These are phyloP conservation scores for Calamus simplicifolius DNA, from an alignment of 176 grass and related monocot genomes.

Conservation along the genomic window DNA sequence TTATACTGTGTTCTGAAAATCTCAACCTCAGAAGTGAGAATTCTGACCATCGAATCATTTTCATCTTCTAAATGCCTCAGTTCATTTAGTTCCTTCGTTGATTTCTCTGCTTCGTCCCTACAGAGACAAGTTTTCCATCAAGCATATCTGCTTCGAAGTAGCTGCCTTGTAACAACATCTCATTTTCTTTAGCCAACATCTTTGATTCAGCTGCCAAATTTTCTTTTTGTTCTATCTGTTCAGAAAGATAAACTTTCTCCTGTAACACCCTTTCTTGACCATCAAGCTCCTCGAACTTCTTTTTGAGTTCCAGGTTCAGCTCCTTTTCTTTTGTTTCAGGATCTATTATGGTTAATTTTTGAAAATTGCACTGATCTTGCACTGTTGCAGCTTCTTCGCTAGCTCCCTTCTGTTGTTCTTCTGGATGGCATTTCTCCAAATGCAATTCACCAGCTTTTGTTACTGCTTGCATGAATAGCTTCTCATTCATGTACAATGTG, in stretches of 20 bases:
- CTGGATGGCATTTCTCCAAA: slow-evolving; percentile 52
- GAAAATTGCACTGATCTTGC: slow-evolving; percentile 44
- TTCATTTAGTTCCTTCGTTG: slow-evolving; percentile 39
- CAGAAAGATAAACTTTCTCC: slow-evolving; percentile 42
- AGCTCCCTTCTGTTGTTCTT: slow-evolving; percentile 53
- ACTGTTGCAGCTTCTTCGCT: slow-evolving; percentile 42
- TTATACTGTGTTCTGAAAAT: slow-evolving; percentile 42
- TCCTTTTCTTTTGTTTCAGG: slow-evolving; percentile 79
- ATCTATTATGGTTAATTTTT: slow-evolving; percentile 53
- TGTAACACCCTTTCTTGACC: slow-evolving; percentile 37
- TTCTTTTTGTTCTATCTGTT: slow-evolving; percentile 39
- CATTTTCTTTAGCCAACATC: slow-evolving; percentile 27
- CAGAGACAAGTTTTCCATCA: slow-evolving; percentile 31
- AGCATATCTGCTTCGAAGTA: slow-evolving; percentile 51
- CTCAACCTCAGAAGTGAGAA: slow-evolving; percentile 48
- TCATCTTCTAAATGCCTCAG: slow-evolving; percentile 37
- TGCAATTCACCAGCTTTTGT: slow-evolving; percentile 62
- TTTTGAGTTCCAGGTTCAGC: slow-evolving; percentile 47
- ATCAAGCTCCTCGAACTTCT: slow-evolving; percentile 48
- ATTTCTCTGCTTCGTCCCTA: slow-evolving; percentile 36
- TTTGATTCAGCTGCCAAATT: slow-evolving; percentile 27
- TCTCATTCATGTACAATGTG: slow-evolving; percentile 56
- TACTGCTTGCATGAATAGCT: slow-evolving; percentile 48
- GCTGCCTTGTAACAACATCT: slow-evolving; percentile 40
- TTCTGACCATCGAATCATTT: slow-evolving; percentile 42